Conservation (phyloP, 805 yeast species). For the Cyberlindnera euphorbiiphila region DNA sequence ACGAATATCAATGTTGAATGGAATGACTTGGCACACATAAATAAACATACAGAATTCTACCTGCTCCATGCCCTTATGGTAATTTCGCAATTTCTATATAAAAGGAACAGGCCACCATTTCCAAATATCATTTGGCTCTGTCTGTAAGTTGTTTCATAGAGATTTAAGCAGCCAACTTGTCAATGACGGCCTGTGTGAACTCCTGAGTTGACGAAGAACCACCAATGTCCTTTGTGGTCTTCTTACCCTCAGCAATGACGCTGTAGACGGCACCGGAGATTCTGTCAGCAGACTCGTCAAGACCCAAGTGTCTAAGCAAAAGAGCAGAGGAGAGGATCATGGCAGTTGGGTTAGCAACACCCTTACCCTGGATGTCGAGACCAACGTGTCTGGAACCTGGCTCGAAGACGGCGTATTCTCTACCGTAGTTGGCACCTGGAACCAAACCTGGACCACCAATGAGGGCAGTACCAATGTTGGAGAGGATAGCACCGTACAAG, state of each 20-base stretch:
- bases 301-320: constrained; percentile 93
- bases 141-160: background rate
- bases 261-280: constrained; percentile 86
- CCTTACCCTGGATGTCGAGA: constrained; percentile 89
- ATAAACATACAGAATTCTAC: background rate
- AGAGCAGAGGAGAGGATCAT: constrained; percentile 88
- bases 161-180: constrained; percentile 22
- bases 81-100: background rate
- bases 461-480: constrained; percentile 95
- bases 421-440: constrained; percentile 98
- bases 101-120: too few species aligned
- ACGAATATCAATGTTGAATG: constrained; percentile 3
- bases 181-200: constrained; percentile 87
- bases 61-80: background rate
- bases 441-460: constrained; percentile 98
- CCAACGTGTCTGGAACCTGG: constrained; percentile 99
- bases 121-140: background rate
- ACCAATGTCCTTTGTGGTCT: constrained; percentile 86
- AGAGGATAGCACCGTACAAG: constrained; percentile 94
- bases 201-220: constrained; percentile 88
- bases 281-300: constrained; percentile 78
- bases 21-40: constrained; percentile 1
- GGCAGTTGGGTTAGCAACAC: constrained; percentile 97
- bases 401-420: constrained; percentile 96
- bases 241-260: constrained; percentile 84